Base-by-base conservation (phyloP, 1,284 basidiomycete genomes). In the Puccinia triticina region DNA sequence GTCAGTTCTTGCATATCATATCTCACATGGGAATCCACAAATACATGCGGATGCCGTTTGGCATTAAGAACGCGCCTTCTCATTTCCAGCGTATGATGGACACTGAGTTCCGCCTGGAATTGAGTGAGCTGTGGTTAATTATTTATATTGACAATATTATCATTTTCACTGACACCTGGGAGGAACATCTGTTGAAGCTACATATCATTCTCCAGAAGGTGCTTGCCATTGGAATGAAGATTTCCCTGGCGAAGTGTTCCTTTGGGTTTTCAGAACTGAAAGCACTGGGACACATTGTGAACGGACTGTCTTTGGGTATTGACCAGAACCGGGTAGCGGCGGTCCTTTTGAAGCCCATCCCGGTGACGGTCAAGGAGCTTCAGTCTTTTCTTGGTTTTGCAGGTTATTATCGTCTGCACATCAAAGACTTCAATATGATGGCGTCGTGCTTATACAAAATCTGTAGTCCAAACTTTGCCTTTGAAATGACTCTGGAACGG, bases 21-120 rank as follows among this genome's bases (percentile, higher is more conserved):
- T 29, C 11, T 5, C 61, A 64, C 32, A 32, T 64, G 29, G 61
- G 61, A 5, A 37, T 64, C 4, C 21, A 64, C 32, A 26, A 64
- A 37, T 64, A 64, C 21, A 32, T 29, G 10, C 34, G 75, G 32
- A 77, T 77, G 57, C 75, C 75, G 5, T 77, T 77, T 40, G 75
- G 75, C 0, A 59, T 61, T 37, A 77, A 77, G 14, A 77, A 61
- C 46, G 53, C 53, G 1, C 75, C 53, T n/a, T 59, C 75, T 18
- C 59, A 59, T n/a, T 77, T 77, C 16, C 75, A 77, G n/a, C n/a
- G n/a, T n/a, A n/a, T n/a, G n/a, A n/a, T n/a, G n/a, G n/a, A n/a
- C n/a, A n/a, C n/a, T n/a, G n/a, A n/a, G n/a, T n/a, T n/a, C n/a
- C n/a, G n/a, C n/a, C n/a, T n/a, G n/a, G n/a, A n/a, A n/a, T n/a